Conservation (phyloP, 1,284 basidiomycete genomes). For the Heimioporus retisporus region DNA sequence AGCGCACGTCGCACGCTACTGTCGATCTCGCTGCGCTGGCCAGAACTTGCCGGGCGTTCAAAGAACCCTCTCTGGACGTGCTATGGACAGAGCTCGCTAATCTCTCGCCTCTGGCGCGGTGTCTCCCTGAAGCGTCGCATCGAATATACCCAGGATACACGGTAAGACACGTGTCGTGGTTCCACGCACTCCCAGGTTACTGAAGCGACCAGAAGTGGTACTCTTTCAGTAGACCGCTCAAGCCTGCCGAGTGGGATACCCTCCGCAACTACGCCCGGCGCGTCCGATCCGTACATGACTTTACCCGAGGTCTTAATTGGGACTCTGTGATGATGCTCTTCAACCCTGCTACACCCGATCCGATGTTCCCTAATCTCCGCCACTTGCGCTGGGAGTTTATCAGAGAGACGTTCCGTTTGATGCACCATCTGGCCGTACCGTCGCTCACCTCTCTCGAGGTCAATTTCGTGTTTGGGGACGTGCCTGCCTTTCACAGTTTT, state of each 20-base stretch:
- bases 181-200: not conserved
- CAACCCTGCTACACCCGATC: constrained; percentile 28
- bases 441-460: constrained; percentile 32
- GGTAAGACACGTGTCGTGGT: constrained; percentile 11
- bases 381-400: constrained; percentile 32
- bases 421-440: constrained; percentile 26
- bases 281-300: constrained; percentile 29
- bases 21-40: constrained; percentile 28
- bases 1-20: not conserved
- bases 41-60: constrained; percentile 36
- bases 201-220: constrained; percentile 29
- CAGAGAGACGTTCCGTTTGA: constrained; percentile 25
- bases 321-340: constrained; percentile 28
- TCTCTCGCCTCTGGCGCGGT: constrained; percentile 33
- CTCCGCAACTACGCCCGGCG: constrained; percentile 28
- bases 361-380: constrained; percentile 33
- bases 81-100: constrained; percentile 33
- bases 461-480: constrained; percentile 28
- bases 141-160: constrained; percentile 23
- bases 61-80: constrained; percentile 35
- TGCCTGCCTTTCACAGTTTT: constrained; percentile 28
- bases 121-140: constrained; percentile 31
- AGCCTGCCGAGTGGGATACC: constrained; percentile 23
- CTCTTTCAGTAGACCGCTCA: constrained; percentile 29
- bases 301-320: constrained; percentile 30